phyloP scores from a whole-genome alignment of 768 basidiomycete species.

The Rhodotorula sphaerocarpa region DNA sequence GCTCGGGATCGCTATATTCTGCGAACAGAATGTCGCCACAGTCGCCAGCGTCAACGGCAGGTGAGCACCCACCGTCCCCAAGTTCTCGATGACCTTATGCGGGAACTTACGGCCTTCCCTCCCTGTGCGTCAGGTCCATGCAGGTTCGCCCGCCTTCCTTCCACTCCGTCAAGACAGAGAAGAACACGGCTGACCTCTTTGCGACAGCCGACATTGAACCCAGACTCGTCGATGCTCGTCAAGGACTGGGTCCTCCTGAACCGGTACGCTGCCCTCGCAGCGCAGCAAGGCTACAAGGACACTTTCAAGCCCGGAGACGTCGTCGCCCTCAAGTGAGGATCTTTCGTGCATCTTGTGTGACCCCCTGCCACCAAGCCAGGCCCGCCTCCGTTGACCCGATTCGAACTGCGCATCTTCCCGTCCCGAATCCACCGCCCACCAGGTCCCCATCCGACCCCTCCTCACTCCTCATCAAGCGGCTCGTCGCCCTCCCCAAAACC shows the following conservation, averaged over 20 bases:
- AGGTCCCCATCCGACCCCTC: conserved; percentile 32
- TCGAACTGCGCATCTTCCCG: not conserved
- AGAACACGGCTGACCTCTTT: too few species aligned
- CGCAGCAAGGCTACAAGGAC: not conserved
- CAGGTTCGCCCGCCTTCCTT: too few species aligned
- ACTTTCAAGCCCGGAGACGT: conserved; percentile 35
- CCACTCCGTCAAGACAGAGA: too few species aligned
- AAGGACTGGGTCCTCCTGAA: conserved; percentile 38
- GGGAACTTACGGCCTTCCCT: too few species aligned
- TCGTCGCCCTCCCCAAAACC: conserved; percentile 37
- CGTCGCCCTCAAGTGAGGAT: conserved; percentile 32
- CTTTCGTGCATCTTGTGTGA: not conserved
- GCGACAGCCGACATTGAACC: conserved; percentile 40
- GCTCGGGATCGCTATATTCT: conserved; percentile 34
- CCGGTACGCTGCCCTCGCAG: conserved; percentile 18
- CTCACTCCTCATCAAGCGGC: conserved; percentile 36
- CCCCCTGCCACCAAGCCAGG: too few species aligned
- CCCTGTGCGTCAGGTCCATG: conserved; percentile 33
- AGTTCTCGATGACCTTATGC: too few species aligned
- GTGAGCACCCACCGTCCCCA: conserved; percentile 9
- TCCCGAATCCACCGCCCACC: not conserved
- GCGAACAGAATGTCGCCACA: conserved; percentile 33
- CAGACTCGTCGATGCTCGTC: conserved; percentile 34
- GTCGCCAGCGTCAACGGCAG: conserved; percentile 35
- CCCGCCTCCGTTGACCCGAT: not conserved